Base-by-base conservation (phyloP, 208 protist genomes). In the Acanthamoeba healyi region DNA sequence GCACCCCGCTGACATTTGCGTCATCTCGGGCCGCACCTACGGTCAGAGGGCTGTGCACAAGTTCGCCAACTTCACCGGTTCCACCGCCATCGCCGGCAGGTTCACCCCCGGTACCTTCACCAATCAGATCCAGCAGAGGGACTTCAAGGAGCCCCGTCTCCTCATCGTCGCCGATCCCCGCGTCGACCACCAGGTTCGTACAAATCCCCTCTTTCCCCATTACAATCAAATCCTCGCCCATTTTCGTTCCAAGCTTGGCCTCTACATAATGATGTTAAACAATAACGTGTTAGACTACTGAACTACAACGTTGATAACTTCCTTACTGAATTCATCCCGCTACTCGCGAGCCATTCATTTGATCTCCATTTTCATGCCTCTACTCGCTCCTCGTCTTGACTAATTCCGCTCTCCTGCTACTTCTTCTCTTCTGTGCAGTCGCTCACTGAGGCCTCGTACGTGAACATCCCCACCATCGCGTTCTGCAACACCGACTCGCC, bases 61-160 rank as follows among this genome's bases (percentile, higher is more conserved):
- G 98, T 99, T 99, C 97, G 98, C 98, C 94, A 97, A 99, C 65
- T 97, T 95, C 72, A 97, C 97, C 34, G 98, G 98, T 88, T 97
- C 98, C 54, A 97, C 96, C 40, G 98, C 98, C 96, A 97, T 99
- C 93, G 98, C 96, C 81, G 98, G 98, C 95, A 97, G 98, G 94
- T 99, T 99, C 98, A 99, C 99, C 94, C 99, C 99, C 88, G 99
- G 99, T 98, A 99, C 98, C 86, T 99, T 99, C 97, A 99, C 99
- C 95, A 99, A 99, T 97, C 98, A 99, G 97, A 99, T 99, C 94
- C 98, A 99, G 97, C 97, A 98, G 86, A 58, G 72, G 51, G 99
- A 98, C 94, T 99, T 99, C 98, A 98, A 98, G 95, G 99, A 99
- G 98, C 99, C 99, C 95, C 98, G 99, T 96, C 96, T 99, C 58